A percentile compares a stretch with the other conserved stretches of the same genome.
Conservation (phyloP, 805 yeast genomes). For the Yarrowia sp. region DNA sequence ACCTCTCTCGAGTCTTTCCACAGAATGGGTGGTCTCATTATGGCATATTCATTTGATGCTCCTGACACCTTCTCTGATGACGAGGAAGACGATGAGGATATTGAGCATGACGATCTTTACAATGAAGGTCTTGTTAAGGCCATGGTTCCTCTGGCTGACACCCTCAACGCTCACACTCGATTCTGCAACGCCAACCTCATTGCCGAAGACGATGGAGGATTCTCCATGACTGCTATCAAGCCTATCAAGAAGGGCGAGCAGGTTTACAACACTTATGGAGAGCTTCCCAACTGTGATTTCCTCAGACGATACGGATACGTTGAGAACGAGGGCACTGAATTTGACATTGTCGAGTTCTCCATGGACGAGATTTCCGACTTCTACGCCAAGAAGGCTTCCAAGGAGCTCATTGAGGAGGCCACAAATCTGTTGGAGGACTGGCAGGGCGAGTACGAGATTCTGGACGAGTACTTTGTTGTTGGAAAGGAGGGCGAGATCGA, state of each 20-base stretch:
- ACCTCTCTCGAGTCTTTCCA: constrained; percentile 67
- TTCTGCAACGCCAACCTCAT: constrained; percentile 77
- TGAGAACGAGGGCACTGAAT: constrained; percentile 71
- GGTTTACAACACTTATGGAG: constrained; percentile 87
- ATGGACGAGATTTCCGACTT: constrained; percentile 54
- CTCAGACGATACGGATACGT: constrained; percentile 91
- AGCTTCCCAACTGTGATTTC: constrained; percentile 88
- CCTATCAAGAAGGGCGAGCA: constrained; percentile 72
- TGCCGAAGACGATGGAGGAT: constrained; percentile 50
- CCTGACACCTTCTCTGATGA: constrained; percentile 39
- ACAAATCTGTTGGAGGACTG: constrained; percentile 39
- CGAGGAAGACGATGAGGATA: constrained; percentile 45
- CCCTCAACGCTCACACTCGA: constrained; percentile 83
- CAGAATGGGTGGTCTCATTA: constrained; percentile 75
- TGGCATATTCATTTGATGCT: constrained; percentile 88
- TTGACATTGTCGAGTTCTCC: constrained; percentile 82
- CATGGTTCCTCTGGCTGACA: constrained; percentile 94
- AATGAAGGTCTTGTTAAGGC: constrained; percentile 64
- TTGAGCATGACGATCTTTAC: constrained; percentile 51
- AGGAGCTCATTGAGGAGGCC: constrained; percentile 39
- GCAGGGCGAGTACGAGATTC: constrained; percentile 42
- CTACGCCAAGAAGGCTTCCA: constrained; percentile 46
- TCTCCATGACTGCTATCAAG: constrained; percentile 76
- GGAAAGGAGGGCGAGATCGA: constrained; percentile 29
- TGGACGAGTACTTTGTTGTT: constrained; percentile 44